Evolutionary conservation across 2,329 filamentous ascomycete genomes (phyloP), one percentile per base, ranked within the genome.

Genomic region (Gaeumannomyces tritici): DNA sequence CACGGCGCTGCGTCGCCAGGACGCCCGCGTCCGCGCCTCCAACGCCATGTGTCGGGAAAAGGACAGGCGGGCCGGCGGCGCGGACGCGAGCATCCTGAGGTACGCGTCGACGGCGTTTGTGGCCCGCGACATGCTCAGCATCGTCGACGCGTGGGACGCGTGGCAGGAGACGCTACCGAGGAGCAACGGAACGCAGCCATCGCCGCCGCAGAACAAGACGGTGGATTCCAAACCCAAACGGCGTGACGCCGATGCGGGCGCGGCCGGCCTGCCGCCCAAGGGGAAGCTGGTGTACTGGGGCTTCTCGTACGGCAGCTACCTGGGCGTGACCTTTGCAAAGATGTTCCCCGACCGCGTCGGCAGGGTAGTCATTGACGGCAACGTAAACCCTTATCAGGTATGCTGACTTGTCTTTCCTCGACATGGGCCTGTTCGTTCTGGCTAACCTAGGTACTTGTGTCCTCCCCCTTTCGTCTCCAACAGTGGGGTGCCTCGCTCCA

Each of bases 221-320:
- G 67, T 31, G 55, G 57, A 15, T 18, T 64, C 51, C 24, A 75
- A 6, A 31, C 62, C n/a, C n/a, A n/a, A n/a, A n/a, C n/a, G 8
- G 28, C 56, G 27, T 59, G 18, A 31, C 5, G 7, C 18, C 13
- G 15, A 7, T 51, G 11, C 26, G 21, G 21, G 24, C 24, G 35
- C 55, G 12, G 27, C 24, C 9, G 24, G 58, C 33, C 63, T 62
- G 35, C 35, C 55, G 11, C 61, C 63, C 1, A 56, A 60, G 54
- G 67, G 69, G 3, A 70, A 70, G 61, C 71, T 82, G 8, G 74
- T 73, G 57, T 83, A 82, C 67, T 83, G 80, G 80, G 82, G 81
- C 0, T 79, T 83, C 63, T 82, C 80, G 65, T 84, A 84, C 64
- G 81, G 81, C 12, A 82, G 80, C 9, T 68, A 82, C 2, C 73